phyloP scores from a whole-genome alignment of 768 basidiomycete species.

The Lentinus brumalis region DNA sequence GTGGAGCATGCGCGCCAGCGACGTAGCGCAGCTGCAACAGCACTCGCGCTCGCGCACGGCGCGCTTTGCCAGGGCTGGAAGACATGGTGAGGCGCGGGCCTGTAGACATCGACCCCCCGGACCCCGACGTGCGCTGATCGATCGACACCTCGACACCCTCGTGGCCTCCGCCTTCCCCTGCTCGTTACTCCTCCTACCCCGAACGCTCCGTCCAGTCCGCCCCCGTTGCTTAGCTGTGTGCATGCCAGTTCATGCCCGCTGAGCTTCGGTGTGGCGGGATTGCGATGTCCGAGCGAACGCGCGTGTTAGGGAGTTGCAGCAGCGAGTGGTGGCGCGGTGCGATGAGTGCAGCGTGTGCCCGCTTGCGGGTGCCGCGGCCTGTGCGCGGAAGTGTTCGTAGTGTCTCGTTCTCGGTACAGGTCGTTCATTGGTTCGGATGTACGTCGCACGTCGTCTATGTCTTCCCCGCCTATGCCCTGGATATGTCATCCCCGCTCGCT shows the following conservation, averaged over 20 bases:
- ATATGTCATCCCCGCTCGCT: conserved; percentile 11
- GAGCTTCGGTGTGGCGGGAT: conserved; percentile 11
- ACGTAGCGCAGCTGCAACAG: conserved; percentile 14
- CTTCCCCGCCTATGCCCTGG: conserved; percentile 23
- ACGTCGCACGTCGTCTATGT: conserved; percentile 9
- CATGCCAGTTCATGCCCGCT: conserved; percentile 30
- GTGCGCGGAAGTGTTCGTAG: conserved; percentile 18
- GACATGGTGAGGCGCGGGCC: conserved; percentile 26
- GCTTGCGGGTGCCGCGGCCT: conserved; percentile 20
- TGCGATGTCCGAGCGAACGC: conserved; percentile 20
- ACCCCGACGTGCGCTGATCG: conserved; percentile 9
- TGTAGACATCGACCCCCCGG: conserved; percentile 13
- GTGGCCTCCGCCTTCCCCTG: conserved; percentile 18
- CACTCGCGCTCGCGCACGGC: conserved; percentile 22
- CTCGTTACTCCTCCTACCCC: conserved; percentile 15
- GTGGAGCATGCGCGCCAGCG: conserved; percentile 16
- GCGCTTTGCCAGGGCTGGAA: conserved; percentile 28
- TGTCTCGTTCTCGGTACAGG: not conserved
- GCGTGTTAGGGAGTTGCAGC: conserved; percentile 21
- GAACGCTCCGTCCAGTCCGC: conserved; percentile 19
- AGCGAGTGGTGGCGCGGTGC: conserved; percentile 7
- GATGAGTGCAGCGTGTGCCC: conserved; percentile 13
- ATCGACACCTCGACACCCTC: conserved; percentile 10
- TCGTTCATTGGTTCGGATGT: conserved; percentile 13
- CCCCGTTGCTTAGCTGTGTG: conserved; percentile 16